phyloP scores from a whole-genome alignment of 2,329 filamentous ascomycete genomes.

The Curvularia sp. region DNA sequence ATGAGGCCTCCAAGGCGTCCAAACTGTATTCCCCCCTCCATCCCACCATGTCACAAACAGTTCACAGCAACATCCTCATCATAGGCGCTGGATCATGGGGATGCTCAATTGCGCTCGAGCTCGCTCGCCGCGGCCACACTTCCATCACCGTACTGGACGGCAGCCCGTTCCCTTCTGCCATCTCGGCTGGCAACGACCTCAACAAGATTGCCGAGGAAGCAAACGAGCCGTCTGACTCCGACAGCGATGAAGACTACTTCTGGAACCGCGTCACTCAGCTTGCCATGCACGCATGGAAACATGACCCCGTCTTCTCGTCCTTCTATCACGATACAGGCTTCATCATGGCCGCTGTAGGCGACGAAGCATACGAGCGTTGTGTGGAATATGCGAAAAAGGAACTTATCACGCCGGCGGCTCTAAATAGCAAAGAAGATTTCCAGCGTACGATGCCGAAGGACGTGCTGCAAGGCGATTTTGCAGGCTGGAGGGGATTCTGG shows the following conservation, averaged over 20 bases:
- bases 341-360: slow-evolving; percentile 56
- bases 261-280: slow-evolving; percentile 46
- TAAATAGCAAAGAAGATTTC: slow-evolving; percentile 58
- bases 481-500: slow-evolving; percentile 60
- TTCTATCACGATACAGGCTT: slow-evolving; percentile 59
- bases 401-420: slow-evolving; percentile 37
- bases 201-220: slow-evolving; percentile 57
- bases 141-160: slow-evolving; percentile 57
- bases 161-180: slow-evolving; percentile 53
- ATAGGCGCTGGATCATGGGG: slow-evolving; percentile 61
- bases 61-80: slow-evolving; percentile 47
- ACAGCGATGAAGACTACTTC: slow-evolving; percentile 47
- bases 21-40: neutral
- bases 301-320: slow-evolving; percentile 53
- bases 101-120: slow-evolving; percentile 58
- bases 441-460: slow-evolving; percentile 60
- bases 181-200: slow-evolving; percentile 58
- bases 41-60: slow-evolving; percentile 10
- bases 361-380: slow-evolving; percentile 49
- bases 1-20: slow-evolving; percentile 8
- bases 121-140: slow-evolving; percentile 57
- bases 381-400: slow-evolving; percentile 49
- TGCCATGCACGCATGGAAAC: slow-evolving; percentile 54
- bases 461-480: slow-evolving; percentile 59
- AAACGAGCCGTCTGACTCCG: slow-evolving; percentile 30